Evolutionary conservation across 2,329 filamentous ascomycete genomes (phyloP).

Genomic region (Colletotrichum viniferum): DNA sequence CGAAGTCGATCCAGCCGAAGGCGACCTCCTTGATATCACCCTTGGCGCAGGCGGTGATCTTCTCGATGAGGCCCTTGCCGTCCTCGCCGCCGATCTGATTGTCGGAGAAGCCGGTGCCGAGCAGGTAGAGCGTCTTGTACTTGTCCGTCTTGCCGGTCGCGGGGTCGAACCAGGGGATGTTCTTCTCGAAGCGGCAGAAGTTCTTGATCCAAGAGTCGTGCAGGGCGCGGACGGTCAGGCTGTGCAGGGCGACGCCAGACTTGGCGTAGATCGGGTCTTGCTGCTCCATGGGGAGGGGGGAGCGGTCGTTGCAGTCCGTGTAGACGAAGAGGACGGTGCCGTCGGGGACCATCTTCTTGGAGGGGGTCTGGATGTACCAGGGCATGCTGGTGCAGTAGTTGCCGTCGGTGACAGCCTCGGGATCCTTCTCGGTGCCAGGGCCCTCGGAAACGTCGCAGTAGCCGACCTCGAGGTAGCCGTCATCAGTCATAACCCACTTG

Average conservation of each 20-base stretch:
- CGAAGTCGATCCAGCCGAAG: neutral
- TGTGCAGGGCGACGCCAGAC: slow-evolving; percentile 18
- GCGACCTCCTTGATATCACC: neutral
- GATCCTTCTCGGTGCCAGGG: neutral
- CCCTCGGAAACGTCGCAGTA: neutral
- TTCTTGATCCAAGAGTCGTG: slow-evolving; percentile 22
- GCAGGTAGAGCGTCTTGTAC: neutral
- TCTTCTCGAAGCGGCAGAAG: neutral
- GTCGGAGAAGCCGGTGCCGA: neutral
- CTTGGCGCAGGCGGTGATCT: neutral
- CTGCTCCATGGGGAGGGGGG: slow-evolving; percentile 14
- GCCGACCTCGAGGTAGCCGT: neutral
- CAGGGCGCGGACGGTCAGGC: neutral
- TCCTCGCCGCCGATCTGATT: neutral
- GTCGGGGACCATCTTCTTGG: neutral
- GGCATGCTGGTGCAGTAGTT: slow-evolving; percentile 1
- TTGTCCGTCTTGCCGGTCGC: neutral
- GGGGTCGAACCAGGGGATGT: neutral
- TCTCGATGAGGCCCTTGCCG: neutral
- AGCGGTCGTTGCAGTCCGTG: slow-evolving; percentile 23
- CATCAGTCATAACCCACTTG: neutral
- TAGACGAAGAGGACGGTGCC: slow-evolving; percentile 23
- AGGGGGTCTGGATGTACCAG: neutral
- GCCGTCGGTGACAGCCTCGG: neutral
- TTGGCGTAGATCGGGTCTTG: slow-evolving; percentile 22